Base-by-base conservation (phyloP, 1,284 basidiomycete species). In the Phellopilus nigrolimitatus region DNA sequence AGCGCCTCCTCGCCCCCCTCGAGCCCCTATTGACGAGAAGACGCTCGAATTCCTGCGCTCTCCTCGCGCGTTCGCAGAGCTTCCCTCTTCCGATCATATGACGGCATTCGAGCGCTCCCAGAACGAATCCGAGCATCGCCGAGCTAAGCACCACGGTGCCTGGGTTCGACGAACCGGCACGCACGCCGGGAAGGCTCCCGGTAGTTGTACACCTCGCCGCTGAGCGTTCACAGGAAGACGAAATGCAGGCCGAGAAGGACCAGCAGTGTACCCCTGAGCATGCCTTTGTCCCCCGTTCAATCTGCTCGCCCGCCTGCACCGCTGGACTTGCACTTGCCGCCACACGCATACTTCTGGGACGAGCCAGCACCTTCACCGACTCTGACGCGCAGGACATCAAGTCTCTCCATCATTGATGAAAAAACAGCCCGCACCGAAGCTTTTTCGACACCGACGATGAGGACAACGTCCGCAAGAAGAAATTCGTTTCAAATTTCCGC, bases 21-120 rank as follows among this genome's bases (percentile, higher is more conserved):
- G 40, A 36, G 9, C 25, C 42, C 34, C 41, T 6, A 45, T 54
- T 1, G 52, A 54, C 47, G 52, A 44, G 9, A 46, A 31, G 28
- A 49, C 47, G 10, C 40, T 38, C 25, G 22, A 45, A 6, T 22
- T 49, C 22, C 33, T 54, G 2, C 52, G 52, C 21, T 54, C 52
- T 19, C 52, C 52, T 15, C 45, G 33, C 12, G 52, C 52, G 24
- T 54, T 54, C 28, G 52, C 52, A 12, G 42, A 45, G 43, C 33
- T 39, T 31, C 38, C 41, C 15, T 33, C 43, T 15, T 25, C 49
- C 10, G 25, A 39, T n/a, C 50, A 39, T 15, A 49, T 31, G 30
- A 48, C 40, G 34, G 39, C 21, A 24, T 45, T 45, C 19, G n/a
- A 17, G 34, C 8, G 34, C 34, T 7, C 2, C n/a, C 34, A 15